These are phyloP conservation scores for Candida michaelii DNA, from an alignment of 805 yeast species.

Conservation along the genomic window DNA sequence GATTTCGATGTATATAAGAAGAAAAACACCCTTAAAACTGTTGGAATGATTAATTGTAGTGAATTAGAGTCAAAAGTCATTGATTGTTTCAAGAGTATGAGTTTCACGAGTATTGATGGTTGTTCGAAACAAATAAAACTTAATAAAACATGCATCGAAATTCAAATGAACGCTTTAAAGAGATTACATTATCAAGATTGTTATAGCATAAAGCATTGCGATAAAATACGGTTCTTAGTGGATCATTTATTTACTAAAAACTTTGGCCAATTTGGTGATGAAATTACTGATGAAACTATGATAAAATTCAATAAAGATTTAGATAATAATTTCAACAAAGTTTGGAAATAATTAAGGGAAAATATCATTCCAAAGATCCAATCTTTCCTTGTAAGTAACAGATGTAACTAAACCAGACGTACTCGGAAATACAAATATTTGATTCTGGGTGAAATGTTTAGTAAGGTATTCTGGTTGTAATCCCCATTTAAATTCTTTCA, in stretches of 20 bases:
- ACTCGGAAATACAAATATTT: conserved; percentile 62
- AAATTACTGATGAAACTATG: conserved; percentile 25
- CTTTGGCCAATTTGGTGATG: conserved; percentile 39
- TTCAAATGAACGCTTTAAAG: conserved; percentile 36
- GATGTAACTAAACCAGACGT: conserved; percentile 70
- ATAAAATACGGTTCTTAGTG: conserved; percentile 33
- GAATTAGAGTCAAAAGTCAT: conserved; percentile 38
- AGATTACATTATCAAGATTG: conserved; percentile 37
- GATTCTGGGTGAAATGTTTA: conserved; percentile 15
- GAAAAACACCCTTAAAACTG: conserved; percentile 24
- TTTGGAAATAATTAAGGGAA: conserved; percentile 30
- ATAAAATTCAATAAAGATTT: conserved; percentile 29
- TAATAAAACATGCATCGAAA: conserved; percentile 29
- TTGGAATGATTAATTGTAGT: conserved; percentile 37
- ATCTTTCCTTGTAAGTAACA: conserved; percentile 45
- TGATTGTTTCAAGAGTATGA: conserved; percentile 36
- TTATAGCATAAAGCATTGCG: conserved; percentile 34
- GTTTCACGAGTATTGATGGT: conserved; percentile 24
- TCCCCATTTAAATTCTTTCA: conserved; percentile 54
- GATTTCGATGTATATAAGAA: conserved; percentile 33
- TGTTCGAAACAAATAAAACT: conserved; percentile 32
- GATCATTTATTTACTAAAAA: conserved; percentile 36
- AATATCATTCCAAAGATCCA: conserved; percentile 49
- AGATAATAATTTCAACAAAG: conserved; percentile 27
- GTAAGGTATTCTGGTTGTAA: conserved; percentile 24